These are phyloP conservation scores for Sphaceloma murrayae DNA, from an alignment of 2,329 filamentous ascomycete species.

Conservation along the genomic window DNA sequence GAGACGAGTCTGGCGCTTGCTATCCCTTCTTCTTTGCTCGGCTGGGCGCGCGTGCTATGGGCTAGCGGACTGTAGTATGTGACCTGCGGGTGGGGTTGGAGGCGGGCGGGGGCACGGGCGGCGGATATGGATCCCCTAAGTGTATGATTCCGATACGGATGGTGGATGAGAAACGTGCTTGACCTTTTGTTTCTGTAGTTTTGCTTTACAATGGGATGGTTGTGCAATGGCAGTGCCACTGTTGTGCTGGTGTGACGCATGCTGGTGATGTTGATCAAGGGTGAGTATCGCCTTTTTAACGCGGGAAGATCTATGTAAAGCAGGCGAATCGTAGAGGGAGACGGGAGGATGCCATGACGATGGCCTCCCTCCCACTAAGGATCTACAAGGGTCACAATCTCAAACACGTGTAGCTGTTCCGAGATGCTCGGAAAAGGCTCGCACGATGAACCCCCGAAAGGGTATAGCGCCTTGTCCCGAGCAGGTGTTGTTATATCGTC, in stretches of 20 bases:
- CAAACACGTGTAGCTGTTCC: neutral
- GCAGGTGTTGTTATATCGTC: slow-evolving; percentile 6
- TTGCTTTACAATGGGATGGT: slow-evolving; percentile 6
- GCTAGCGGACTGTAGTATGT: too few species aligned
- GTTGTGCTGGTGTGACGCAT: too few species aligned
- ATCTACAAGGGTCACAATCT: neutral
- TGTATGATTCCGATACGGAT: slow-evolving; percentile 5
- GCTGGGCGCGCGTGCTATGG: too few species aligned
- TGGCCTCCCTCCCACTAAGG: neutral
- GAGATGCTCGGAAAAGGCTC: too few species aligned
- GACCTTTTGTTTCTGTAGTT: neutral
- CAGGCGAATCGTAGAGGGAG: too few species aligned
- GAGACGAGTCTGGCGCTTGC: too few species aligned
- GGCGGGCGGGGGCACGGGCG: neutral
- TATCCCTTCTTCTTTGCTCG: slow-evolving; percentile 1
- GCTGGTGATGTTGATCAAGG: too few species aligned
- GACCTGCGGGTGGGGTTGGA: neutral
- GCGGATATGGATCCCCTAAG: neutral
- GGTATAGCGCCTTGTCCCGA: neutral
- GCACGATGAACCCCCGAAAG: neutral
- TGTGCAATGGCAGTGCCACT: too few species aligned
- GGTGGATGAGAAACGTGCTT: slow-evolving; percentile 14
- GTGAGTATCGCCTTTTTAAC: too few species aligned
- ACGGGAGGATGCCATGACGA: too few species aligned
- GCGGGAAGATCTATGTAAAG: neutral